Conservation (phyloP, 192 early-diverging fungal genomes). For the Thoreauomyces humboldtii region DNA sequence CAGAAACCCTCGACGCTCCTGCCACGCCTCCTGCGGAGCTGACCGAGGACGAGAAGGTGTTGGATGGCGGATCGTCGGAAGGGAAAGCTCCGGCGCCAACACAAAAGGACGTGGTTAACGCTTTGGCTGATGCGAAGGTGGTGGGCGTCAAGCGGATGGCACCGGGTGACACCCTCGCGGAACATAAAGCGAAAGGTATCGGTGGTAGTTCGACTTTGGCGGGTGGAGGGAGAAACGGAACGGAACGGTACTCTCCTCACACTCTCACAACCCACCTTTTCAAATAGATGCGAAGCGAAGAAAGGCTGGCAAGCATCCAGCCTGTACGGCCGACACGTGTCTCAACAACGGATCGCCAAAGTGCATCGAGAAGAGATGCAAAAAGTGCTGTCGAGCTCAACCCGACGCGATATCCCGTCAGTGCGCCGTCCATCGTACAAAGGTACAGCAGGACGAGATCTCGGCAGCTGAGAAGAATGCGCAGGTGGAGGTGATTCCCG, state of each 20-base stretch:
- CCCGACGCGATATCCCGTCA: too few relatives aligned
- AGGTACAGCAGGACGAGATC: too few relatives aligned
- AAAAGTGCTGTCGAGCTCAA: slow-evolving; percentile 19
- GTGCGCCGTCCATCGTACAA: too few relatives aligned
- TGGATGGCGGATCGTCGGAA: background rate
- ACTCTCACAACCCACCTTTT: background rate
- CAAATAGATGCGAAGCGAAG: background rate
- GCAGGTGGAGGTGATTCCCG: too few relatives aligned
- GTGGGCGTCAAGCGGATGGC: background rate
- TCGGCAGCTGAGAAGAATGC: too few relatives aligned
- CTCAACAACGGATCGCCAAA: slow-evolving; percentile 35
- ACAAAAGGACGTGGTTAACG: background rate
- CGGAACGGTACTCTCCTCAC: background rate
- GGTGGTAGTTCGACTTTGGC: too few relatives aligned
- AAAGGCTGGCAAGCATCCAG: slow-evolving; percentile 7
- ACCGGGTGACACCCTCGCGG: background rate
- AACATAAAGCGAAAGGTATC: background rate
- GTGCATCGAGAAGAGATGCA: slow-evolving; percentile 37
- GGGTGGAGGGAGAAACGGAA: background rate
- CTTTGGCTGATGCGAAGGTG: background rate
- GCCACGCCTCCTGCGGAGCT: background rate
- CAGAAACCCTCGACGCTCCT: background rate
- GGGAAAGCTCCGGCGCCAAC: background rate
- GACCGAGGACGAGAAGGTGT: background rate
- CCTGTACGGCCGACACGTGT: slow-evolving; percentile 28